Evolutionary conservation across 176 grass and related monocot species (phyloP).

Genomic region (Bonia amplexicaulis): DNA sequence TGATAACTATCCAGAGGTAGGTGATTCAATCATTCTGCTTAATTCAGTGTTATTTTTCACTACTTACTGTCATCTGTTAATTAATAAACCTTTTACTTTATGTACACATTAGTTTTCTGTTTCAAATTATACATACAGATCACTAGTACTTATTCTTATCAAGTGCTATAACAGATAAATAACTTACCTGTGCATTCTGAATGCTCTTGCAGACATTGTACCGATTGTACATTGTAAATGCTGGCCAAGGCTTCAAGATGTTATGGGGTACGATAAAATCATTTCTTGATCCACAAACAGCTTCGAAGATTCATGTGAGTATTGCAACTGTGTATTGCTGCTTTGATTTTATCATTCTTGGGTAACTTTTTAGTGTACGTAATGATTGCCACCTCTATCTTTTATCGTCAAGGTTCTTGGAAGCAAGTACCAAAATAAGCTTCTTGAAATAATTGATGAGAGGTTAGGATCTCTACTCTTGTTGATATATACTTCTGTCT

Average conservation of each 20-base stretch:
- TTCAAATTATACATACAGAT: slow-evolving; percentile 23
- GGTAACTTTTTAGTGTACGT: background rate
- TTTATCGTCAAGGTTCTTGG: slow-evolving; percentile 74
- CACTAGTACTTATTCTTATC: slow-evolving; percentile 18
- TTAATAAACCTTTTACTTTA: background rate
- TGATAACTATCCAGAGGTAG: slow-evolving; percentile 96
- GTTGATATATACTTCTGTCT: slow-evolving; percentile 18
- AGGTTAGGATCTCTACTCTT: slow-evolving; percentile 47
- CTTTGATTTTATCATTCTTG: slow-evolving; percentile 1
- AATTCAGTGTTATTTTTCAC: slow-evolving; percentile 1
- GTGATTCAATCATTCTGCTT: slow-evolving; percentile 7
- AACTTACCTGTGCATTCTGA: slow-evolving; percentile 17
- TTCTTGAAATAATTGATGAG: slow-evolving; percentile 86
- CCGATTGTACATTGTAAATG: slow-evolving; percentile 84
- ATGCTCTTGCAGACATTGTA: slow-evolving; percentile 58
- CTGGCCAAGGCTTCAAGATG: slow-evolving; percentile 90
- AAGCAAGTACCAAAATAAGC: slow-evolving; percentile 74
- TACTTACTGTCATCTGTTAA: background rate
- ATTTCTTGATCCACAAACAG: slow-evolving; percentile 96
- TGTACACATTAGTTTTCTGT: background rate
- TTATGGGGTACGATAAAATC: slow-evolving; percentile 90
- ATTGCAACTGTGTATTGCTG: slow-evolving; percentile 2
- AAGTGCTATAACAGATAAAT: background rate
- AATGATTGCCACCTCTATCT: slow-evolving; percentile 15
- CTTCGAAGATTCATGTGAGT: slow-evolving; percentile 86